Evolutionary conservation across 2,329 filamentous ascomycete genomes (phyloP).

Genomic region (Fusarium heterosporum): DNA sequence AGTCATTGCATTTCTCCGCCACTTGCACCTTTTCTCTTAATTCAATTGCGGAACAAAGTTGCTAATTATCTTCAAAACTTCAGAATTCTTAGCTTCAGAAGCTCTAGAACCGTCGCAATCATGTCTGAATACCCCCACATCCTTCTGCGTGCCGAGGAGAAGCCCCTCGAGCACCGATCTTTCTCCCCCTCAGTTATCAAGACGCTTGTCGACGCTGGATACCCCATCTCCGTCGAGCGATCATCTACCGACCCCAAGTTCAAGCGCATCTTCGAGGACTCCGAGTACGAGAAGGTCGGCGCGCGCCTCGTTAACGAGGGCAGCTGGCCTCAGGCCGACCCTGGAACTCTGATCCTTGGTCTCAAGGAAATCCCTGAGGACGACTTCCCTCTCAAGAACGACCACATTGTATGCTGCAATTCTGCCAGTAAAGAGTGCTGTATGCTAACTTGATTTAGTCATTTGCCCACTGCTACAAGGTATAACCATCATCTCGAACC

Average conservation of each 20-base stretch:
- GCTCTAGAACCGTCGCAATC: slow-evolving; percentile 16
- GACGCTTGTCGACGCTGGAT: slow-evolving; percentile 73
- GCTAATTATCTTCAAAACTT: slow-evolving; percentile 20
- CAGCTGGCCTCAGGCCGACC: slow-evolving; percentile 74
- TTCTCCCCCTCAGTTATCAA: slow-evolving; percentile 60
- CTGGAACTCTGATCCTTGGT: slow-evolving; percentile 77
- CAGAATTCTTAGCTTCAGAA: slow-evolving; percentile 15
- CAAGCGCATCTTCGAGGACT: slow-evolving; percentile 73
- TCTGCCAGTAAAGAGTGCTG: too few relatives aligned
- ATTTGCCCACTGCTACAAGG: slow-evolving; percentile 80
- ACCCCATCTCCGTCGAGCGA: slow-evolving; percentile 75
- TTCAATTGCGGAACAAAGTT: neutral
- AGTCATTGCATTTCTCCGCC: slow-evolving; percentile 1
- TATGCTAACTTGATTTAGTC: slow-evolving; percentile 50
- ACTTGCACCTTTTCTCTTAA: slow-evolving; percentile 1
- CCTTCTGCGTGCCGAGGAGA: slow-evolving; percentile 70
- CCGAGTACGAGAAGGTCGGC: slow-evolving; percentile 71
- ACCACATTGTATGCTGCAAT: slow-evolving; percentile 38
- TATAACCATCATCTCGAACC: slow-evolving; percentile 64
- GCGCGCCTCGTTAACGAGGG: slow-evolving; percentile 74
- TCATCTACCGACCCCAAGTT: slow-evolving; percentile 58
- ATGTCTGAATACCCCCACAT: slow-evolving; percentile 52
- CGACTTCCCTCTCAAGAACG: slow-evolving; percentile 60
- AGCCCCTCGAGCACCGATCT: slow-evolving; percentile 59
- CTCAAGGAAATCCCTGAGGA: slow-evolving; percentile 85